phyloP scores from a whole-genome alignment of 2,329 filamentous ascomycete genomes.

The Aspergillus aculeatus region DNA sequence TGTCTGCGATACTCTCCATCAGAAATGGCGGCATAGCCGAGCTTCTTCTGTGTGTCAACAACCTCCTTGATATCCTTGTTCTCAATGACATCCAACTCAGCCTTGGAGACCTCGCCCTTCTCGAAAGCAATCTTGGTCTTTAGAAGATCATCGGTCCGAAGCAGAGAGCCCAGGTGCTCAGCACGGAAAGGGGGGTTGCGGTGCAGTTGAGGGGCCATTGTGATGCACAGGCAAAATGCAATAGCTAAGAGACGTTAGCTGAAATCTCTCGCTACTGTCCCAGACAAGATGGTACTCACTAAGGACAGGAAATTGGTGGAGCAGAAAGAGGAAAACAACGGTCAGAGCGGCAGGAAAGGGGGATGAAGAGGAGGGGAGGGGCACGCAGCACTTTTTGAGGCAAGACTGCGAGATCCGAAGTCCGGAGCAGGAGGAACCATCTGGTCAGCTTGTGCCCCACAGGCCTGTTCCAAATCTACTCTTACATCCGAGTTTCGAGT shows the following conservation, averaged over 20 bases:
- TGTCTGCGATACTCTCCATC: slow-evolving; percentile 65
- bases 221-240: slow-evolving; percentile 6
- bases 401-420: neutral
- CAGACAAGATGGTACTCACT: neutral
- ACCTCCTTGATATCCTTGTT: slow-evolving; percentile 64
- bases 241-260: neutral
- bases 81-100: slow-evolving; percentile 63
- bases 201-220: slow-evolving; percentile 35
- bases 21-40: slow-evolving; percentile 63
- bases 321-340: neutral
- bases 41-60: slow-evolving; percentile 62
- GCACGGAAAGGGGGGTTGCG: slow-evolving; percentile 64
- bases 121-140: slow-evolving; percentile 58
- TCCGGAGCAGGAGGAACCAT: neutral
- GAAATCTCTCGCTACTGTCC: neutral
- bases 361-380: neutral
- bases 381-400: neutral
- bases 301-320: neutral
- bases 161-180: slow-evolving; percentile 70
- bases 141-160: slow-evolving; percentile 63
- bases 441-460: neutral
- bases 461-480: neutral
- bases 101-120: slow-evolving; percentile 53
- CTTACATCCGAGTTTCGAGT: neutral
- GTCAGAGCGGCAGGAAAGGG: neutral